phyloP scores from a whole-genome alignment of 2,329 filamentous ascomycete genomes.

The Colletotrichum abscissum region DNA sequence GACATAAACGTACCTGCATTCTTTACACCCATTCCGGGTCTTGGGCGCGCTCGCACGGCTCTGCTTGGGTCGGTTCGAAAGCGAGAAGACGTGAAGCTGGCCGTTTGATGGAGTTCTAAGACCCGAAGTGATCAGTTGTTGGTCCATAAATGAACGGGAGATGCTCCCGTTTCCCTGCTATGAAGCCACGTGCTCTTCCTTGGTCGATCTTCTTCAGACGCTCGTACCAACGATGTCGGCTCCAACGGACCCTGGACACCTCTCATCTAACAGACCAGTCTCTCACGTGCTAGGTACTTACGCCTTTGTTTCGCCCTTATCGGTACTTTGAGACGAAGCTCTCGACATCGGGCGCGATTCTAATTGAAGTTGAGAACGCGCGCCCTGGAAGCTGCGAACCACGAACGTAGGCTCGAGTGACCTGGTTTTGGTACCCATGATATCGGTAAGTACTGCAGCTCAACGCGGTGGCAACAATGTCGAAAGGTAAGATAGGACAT shows the following conservation, averaged over 20 bases:
- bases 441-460: neutral
- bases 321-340: too few species aligned
- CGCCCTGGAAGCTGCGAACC: neutral
- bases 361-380: neutral
- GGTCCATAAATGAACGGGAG: neutral
- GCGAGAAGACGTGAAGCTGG: conserved; percentile 20
- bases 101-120: neutral
- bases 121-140: neutral
- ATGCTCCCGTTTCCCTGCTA: neutral
- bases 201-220: neutral
- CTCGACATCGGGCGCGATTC: too few species aligned
- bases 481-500: too few species aligned
- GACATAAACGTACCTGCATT: conserved; percentile 29
- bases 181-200: neutral
- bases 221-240: neutral
- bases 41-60: conserved; percentile 25
- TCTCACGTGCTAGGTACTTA: neutral
- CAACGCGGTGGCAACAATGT: neutral
- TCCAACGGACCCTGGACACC: neutral
- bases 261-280: neutral
- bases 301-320: neutral
- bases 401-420: neutral
- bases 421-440: neutral
- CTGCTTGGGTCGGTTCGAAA: conserved; percentile 11
- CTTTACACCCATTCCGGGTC: conserved; percentile 26